Evolutionary conservation across 2,329 filamentous ascomycete species (phyloP).

Genomic region (Ramularia endophylla): DNA sequence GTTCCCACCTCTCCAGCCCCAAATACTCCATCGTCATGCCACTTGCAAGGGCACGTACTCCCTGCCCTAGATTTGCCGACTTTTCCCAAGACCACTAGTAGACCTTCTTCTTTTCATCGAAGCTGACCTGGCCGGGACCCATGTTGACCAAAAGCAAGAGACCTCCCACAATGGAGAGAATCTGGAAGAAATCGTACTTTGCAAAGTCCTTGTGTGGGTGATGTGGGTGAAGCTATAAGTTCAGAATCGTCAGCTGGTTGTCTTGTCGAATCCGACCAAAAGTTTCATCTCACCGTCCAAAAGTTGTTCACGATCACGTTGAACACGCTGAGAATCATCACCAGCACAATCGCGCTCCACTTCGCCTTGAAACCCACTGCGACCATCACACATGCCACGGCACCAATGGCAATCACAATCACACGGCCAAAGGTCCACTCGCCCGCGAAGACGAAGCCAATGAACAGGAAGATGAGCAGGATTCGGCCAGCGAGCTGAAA

Average conservation of each 20-base stretch:
- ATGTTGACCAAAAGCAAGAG: constrained; percentile 97
- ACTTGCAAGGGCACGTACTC: no score
- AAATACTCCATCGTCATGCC: no score
- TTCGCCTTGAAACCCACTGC: constrained; percentile 99
- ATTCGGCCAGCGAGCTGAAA: constrained; percentile 96
- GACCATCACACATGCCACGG: constrained; percentile 95
- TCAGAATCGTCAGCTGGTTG: constrained; percentile 17
- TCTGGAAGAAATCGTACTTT: constrained; percentile 99
- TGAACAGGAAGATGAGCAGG: constrained; percentile 92
- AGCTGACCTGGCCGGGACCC: constrained; percentile 93
- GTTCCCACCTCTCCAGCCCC: no score
- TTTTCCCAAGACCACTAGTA: constrained; percentile 52
- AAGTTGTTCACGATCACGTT: constrained; percentile 99
- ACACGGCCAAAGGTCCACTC: constrained; percentile 88
- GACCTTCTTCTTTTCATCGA: constrained; percentile 99
- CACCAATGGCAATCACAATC: constrained; percentile 74
- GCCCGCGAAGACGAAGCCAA: constrained; percentile 94
- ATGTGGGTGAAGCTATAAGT: constrained; percentile 76
- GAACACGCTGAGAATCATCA: constrained; percentile 92
- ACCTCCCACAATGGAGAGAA: constrained; percentile 95
- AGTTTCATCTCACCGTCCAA: constrained; percentile 76
- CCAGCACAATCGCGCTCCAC: constrained; percentile 92
- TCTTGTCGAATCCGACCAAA: no score
- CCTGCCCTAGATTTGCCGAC: no score
- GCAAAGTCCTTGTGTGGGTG: constrained; percentile 99